These are phyloP conservation scores for Pichia eremophila DNA, from an alignment of 805 yeast species.

Conservation along the genomic window DNA sequence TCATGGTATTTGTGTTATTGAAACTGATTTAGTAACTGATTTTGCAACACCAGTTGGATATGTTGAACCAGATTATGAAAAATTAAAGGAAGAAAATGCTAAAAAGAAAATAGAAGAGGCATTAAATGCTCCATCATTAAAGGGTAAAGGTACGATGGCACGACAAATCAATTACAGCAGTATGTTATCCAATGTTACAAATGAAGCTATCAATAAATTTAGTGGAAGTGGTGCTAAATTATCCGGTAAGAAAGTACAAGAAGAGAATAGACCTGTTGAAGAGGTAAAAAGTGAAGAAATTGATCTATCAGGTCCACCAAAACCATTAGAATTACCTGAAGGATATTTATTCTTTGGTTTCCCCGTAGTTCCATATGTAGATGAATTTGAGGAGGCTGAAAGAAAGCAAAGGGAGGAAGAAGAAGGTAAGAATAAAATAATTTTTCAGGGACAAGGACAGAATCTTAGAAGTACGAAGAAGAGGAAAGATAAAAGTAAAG, in stretches of 20 bases:
- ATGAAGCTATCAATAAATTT: slow-evolving; percentile 28
- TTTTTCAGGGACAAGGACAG: slow-evolving; percentile 64
- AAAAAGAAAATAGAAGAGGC: slow-evolving; percentile 28
- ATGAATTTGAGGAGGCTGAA: slow-evolving; percentile 27
- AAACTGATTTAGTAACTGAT: slow-evolving; percentile 93
- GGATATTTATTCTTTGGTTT: slow-evolving; percentile 92
- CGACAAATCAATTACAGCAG: slow-evolving; percentile 56
- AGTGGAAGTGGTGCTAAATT: slow-evolving; percentile 61
- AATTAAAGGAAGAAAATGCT: slow-evolving; percentile 31
- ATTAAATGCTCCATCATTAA: slow-evolving; percentile 27
- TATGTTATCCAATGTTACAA: slow-evolving; percentile 37
- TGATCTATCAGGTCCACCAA: slow-evolving; percentile 56
- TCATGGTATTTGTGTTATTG: slow-evolving; percentile 84
- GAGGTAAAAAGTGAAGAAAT: slow-evolving; percentile 18
- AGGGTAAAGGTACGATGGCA: slow-evolving; percentile 64
- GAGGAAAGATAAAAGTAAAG: slow-evolving; percentile 47
- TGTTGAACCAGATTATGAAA: slow-evolving; percentile 73
- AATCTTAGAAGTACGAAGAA: slow-evolving; percentile 49
- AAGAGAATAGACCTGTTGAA: slow-evolving; percentile 8
- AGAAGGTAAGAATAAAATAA: slow-evolving; percentile 2
- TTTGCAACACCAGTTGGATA: slow-evolving; percentile 99
- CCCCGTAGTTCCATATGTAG: slow-evolving; percentile 51
- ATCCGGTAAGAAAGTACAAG: slow-evolving; percentile 43
- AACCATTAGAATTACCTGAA: slow-evolving; percentile 62
- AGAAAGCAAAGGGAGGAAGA: slow-evolving; percentile 12